A percentile compares a stretch with the other conserved stretches of the same genome.
These are phyloP conservation scores for Exidia glandulosa DNA, from an alignment of 768 basidiomycete genomes.

Conservation along the genomic window DNA sequence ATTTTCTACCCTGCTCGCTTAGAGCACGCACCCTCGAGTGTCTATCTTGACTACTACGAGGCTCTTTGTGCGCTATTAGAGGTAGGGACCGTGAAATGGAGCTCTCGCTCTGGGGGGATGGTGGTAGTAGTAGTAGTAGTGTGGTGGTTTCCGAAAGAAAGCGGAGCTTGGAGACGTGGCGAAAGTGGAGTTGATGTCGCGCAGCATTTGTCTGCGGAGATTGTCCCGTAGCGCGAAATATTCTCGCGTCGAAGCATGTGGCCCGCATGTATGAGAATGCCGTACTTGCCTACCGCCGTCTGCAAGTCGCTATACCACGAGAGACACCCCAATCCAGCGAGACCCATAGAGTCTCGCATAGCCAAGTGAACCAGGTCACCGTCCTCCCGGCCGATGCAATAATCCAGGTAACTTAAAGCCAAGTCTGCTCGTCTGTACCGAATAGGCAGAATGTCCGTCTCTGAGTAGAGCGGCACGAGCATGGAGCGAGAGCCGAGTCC, in stretches of 20 bases:
- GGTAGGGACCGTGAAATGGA: too few relatives aligned
- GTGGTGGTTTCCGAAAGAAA: too few relatives aligned
- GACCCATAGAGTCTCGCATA: neutral
- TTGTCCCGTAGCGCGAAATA: neutral
- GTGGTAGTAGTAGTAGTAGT: too few relatives aligned
- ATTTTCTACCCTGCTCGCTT: too few relatives aligned
- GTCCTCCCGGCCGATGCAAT: neutral
- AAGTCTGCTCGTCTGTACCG: conserved; percentile 9
- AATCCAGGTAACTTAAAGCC: conserved; percentile 12
- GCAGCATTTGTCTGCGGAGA: neutral
- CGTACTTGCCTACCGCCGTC: neutral
- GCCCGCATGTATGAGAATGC: neutral
- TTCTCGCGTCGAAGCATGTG: neutral
- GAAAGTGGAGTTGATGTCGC: too few relatives aligned
- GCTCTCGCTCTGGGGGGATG: too few relatives aligned
- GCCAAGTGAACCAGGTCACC: neutral
- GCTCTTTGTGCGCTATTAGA: too few relatives aligned
- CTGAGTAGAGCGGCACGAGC: conserved; percentile 12
- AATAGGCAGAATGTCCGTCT: conserved; percentile 17
- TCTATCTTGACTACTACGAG: too few relatives aligned
- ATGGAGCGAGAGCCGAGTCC: conserved; percentile 9
- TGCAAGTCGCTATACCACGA: neutral
- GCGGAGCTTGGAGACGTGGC: too few relatives aligned
- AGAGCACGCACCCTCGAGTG: too few relatives aligned
- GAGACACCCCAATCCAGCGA: neutral